Conservation (phyloP, 2,329 filamentous ascomycete genomes). For the Aspergillus hortae region DNA sequence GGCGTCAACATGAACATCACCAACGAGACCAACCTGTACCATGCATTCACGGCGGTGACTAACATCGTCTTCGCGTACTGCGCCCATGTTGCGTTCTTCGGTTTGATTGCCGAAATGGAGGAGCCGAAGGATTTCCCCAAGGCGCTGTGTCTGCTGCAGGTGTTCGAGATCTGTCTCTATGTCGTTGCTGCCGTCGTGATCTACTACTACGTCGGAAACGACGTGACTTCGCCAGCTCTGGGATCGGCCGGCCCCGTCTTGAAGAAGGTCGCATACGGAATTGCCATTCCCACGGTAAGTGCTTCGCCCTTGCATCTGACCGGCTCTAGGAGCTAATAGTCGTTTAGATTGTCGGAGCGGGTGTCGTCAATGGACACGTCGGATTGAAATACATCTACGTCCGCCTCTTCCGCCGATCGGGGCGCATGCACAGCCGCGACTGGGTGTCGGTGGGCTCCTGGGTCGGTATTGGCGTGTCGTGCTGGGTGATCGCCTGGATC, state of each 20-base stretch:
- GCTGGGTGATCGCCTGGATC: conserved; percentile 62
- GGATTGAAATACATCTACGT: conserved; percentile 64
- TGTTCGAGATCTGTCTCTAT: conserved; percentile 59
- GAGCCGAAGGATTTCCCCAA: conserved; percentile 59
- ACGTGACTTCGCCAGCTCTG: conserved; percentile 63
- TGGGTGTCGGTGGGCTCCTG: conserved; percentile 54
- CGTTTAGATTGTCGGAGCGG: conserved; percentile 59
- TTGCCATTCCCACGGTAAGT: conserved; percentile 60
- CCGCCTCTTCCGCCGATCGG: conserved; percentile 58
- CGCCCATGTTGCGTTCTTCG: conserved; percentile 67
- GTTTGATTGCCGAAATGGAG: conserved; percentile 62
- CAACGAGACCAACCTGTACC: conserved; percentile 45
- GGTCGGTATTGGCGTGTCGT: conserved; percentile 52
- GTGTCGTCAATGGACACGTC: conserved; percentile 66
- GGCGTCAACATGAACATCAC: conserved; percentile 34
- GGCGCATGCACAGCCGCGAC: conserved; percentile 50
- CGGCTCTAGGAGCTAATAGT: neutral
- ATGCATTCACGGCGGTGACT: conserved; percentile 59
- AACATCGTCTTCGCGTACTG: conserved; percentile 71
- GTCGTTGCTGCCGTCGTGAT: conserved; percentile 64
- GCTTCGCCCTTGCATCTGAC: neutral
- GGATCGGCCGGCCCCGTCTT: conserved; percentile 56
- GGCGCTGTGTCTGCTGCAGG: conserved; percentile 59
- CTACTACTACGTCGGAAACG: conserved; percentile 62
- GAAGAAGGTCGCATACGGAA: conserved; percentile 63